Evolutionary conservation across 345 rosid species (phyloP).

Genomic region (Linum lewisii): DNA sequence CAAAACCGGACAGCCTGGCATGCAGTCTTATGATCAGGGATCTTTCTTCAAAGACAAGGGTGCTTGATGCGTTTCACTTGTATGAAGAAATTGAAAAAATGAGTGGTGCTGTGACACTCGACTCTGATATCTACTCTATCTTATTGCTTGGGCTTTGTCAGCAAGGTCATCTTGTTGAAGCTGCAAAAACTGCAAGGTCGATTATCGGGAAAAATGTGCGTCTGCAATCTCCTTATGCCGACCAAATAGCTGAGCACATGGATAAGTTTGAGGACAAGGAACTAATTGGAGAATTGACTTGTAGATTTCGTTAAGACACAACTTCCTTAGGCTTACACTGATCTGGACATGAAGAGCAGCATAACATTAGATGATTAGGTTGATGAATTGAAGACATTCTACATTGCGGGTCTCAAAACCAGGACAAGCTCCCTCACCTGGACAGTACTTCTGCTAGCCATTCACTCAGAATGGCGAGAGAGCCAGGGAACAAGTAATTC

Average conservation of each 20-base stretch:
- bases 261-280: slow-evolving; percentile 37
- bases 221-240: slow-evolving; percentile 27
- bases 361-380: background rate
- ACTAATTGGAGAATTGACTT: slow-evolving; percentile 25
- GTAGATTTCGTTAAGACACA: background rate
- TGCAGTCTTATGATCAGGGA: slow-evolving; percentile 55
- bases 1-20: slow-evolving; percentile 60
- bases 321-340: background rate
- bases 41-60: slow-evolving; percentile 39
- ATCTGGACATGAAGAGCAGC: background rate
- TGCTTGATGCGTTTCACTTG: slow-evolving; percentile 49
- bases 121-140: slow-evolving; percentile 44
- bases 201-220: slow-evolving; percentile 44
- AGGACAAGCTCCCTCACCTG: background rate
- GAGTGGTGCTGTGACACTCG: slow-evolving; percentile 36
- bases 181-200: slow-evolving; percentile 42
- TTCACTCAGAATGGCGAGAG: background rate
- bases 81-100: slow-evolving; percentile 43
- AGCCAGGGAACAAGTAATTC: background rate
- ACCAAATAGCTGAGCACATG: slow-evolving; percentile 28
- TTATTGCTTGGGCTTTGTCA: slow-evolving; percentile 50
- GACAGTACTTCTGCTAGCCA: background rate
- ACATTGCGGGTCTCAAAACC: background rate
- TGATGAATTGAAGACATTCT: background rate
- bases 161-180: slow-evolving; percentile 38